These are phyloP conservation scores for Starmerella roubikii DNA, from an alignment of 805 yeast genomes.

Conservation along the genomic window DNA sequence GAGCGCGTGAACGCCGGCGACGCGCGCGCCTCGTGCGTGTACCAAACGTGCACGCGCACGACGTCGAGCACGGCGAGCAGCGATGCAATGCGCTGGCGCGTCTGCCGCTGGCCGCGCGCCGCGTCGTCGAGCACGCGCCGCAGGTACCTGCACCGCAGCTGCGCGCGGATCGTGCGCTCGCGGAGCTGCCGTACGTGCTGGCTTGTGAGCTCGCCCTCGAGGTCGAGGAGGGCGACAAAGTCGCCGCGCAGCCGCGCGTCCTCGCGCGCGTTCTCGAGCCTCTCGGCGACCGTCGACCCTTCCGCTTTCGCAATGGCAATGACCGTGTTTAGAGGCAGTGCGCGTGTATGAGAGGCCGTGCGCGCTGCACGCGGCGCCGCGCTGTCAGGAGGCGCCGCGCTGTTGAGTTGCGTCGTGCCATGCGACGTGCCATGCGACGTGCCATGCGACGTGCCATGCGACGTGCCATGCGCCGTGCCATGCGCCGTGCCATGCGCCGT, in stretches of 20 bases:
- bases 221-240: conserved; percentile 7
- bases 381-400: too few species aligned
- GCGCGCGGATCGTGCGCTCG: neutral
- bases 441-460: too few species aligned
- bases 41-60: conserved; percentile 18
- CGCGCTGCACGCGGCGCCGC: too few species aligned
- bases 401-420: too few species aligned
- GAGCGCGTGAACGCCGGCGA: conserved; percentile 8
- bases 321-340: too few species aligned
- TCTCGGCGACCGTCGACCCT: neutral
- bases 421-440: too few species aligned
- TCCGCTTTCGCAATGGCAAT: conserved; percentile 7
- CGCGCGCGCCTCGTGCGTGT: conserved; percentile 19
- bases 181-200: conserved; percentile 1
- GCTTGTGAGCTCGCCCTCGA: neutral
- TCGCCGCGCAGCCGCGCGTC: conserved; percentile 17
- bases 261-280: conserved; percentile 7
- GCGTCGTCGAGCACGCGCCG: conserved; percentile 10
- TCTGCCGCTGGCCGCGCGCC: conserved; percentile 9
- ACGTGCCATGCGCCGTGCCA: too few species aligned
- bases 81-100: conserved; percentile 7
- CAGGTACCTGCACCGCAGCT: conserved; percentile 5
- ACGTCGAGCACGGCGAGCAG: conserved; percentile 11
- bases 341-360: too few species aligned
- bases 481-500: too few species aligned